Base-by-base conservation (phyloP, 148 eudicot genomes). In the Amaranthus cruentus region DNA sequence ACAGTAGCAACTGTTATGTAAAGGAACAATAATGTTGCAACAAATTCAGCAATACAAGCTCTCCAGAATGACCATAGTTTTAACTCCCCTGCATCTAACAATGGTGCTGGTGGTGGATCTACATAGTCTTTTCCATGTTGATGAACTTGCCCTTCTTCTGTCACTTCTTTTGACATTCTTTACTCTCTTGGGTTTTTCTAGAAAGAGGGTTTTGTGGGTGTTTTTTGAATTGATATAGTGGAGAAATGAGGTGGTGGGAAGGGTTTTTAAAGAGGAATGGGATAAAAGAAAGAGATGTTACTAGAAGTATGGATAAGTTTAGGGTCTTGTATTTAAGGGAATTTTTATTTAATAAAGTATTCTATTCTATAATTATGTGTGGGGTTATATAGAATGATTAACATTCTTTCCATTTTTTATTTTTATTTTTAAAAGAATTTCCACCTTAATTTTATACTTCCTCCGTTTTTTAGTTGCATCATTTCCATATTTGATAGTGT, bases 31-130 rank as follows among this genome's bases (percentile, higher is more conserved):
- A 91, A 87, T 4, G 94, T 91, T 67, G 97, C 97, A 47, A 91
- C 72, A 80, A 89, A 91, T 83, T 91, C 97, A 13, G 97, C 97
- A 4, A 91, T 91, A 21, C 89, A 64, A 6, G 97, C 94, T 66
- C 97, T 80, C 85, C 89, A 91, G 80, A 91, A 91, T 50, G 97
- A 91, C 97, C 97, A 91, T 51, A 79, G 79, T 78, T 82, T 82
- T 42, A 91, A 80, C 80, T 91, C 97, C 2, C 70, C 90, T 72
- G 73, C 52, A 85, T 87, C 97, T 0, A 91, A 44, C 49, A 91
- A 78, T 13, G 97, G 97, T 4, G 94, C 90, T 6, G 97, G 94
- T 71, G 97, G 94, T 42, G 94, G 97, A 76, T 91, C 97, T 10
- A 85, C 94, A 80, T 91, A 91, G 88, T 89, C 94, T 73, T 87